Evolutionary conservation across 331 rosid genomes (phyloP).

Genomic region (Quercus phellos): DNA sequence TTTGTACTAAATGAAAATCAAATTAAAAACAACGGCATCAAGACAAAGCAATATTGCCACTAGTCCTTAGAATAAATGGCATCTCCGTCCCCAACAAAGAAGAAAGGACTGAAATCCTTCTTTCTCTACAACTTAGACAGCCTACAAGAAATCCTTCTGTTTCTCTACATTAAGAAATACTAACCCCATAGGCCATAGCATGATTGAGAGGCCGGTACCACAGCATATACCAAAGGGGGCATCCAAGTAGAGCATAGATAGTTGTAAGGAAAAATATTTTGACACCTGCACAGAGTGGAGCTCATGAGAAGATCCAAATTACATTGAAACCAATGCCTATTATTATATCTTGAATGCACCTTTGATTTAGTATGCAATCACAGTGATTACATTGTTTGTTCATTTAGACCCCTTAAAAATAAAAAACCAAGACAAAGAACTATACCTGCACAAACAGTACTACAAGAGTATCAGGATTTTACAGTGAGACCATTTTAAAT

Average conservation of each 20-base stretch:
- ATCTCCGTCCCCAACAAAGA: neutral
- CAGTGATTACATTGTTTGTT: too few relatives aligned
- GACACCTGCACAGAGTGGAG: slow-evolving; percentile 36
- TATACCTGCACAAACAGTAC: too few relatives aligned
- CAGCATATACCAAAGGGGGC: slow-evolving; percentile 83
- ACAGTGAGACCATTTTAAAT: too few relatives aligned
- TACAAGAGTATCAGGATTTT: too few relatives aligned
- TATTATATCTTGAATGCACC: too few relatives aligned
- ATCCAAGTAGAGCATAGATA: slow-evolving; percentile 79
- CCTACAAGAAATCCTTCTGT: neutral
- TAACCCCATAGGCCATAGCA: slow-evolving; percentile 97
- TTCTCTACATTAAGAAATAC: neutral
- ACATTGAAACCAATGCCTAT: too few relatives aligned
- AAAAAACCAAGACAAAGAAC: too few relatives aligned
- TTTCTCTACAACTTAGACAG: neutral
- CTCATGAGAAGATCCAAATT: too few relatives aligned
- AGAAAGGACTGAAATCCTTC: neutral
- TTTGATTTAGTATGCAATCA: too few relatives aligned
- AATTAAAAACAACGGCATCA: too few relatives aligned
- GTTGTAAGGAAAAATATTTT: slow-evolving; percentile 88
- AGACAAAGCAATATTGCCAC: too few relatives aligned
- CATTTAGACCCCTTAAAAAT: too few relatives aligned
- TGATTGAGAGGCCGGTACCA: slow-evolving; percentile 98
- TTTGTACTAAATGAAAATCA: neutral
- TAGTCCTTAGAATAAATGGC: neutral